Evolutionary conservation across 2,329 filamentous ascomycete species (phyloP).

Genomic region (Microdochium paspali): DNA sequence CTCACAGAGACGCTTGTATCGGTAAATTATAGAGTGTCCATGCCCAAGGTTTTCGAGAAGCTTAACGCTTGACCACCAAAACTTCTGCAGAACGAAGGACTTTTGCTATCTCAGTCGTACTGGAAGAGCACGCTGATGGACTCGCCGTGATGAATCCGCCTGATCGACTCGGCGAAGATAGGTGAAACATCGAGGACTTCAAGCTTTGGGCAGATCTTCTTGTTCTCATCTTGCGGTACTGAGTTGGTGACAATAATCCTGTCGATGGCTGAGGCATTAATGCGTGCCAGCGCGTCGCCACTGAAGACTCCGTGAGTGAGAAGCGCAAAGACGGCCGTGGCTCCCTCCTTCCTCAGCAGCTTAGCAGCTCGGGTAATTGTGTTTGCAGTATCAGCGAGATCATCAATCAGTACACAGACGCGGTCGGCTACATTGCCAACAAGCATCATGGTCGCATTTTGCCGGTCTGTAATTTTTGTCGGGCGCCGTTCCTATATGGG

Average conservation of each 20-base stretch:
- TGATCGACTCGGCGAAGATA: conserved; percentile 91
- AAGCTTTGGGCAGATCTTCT: conserved; percentile 70
- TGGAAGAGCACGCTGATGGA: conserved; percentile 94
- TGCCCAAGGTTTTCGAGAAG: too few species aligned
- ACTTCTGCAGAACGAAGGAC: too few species aligned
- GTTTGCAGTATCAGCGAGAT: conserved; percentile 91
- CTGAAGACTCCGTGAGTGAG: conserved; percentile 93
- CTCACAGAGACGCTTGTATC: too few species aligned
- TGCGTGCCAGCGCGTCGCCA: conserved; percentile 86
- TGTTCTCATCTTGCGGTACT: conserved; percentile 79
- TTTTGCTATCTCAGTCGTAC: conserved; percentile 47
- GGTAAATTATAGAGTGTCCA: too few species aligned
- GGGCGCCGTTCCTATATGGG: conserved; percentile 70
- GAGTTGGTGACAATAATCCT: conserved; percentile 94
- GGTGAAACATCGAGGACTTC: conserved; percentile 86
- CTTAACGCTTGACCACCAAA: neutral
- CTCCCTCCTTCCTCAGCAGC: conserved; percentile 91
- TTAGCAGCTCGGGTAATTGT: conserved; percentile 95
- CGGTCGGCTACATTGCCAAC: conserved; percentile 77
- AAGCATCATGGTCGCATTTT: conserved; percentile 93
- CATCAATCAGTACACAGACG: conserved; percentile 85
- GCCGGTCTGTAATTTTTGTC: conserved; percentile 76
- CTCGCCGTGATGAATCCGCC: conserved; percentile 93
- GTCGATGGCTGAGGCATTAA: conserved; percentile 88
- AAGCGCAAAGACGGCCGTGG: conserved; percentile 82